Evolutionary conservation across 345 rosid species (phyloP), one percentile per base, ranked within the genome.

Genomic region (Syzygium grande): DNA sequence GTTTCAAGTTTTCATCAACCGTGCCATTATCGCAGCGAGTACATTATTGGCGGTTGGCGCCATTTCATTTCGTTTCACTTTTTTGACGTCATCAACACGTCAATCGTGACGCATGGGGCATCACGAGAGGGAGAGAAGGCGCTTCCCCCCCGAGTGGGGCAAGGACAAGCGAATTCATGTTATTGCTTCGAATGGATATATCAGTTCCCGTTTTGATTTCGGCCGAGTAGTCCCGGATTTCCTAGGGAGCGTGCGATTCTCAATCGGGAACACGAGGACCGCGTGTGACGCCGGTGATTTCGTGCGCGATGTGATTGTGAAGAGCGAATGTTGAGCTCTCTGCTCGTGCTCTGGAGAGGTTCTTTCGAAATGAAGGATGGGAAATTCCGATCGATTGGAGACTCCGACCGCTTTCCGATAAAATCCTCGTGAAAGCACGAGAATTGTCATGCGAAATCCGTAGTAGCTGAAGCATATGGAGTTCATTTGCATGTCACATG

Each of bases 321-420:
- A 61, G 4, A 29, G 4, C 0, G 4, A 6, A 16, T 29, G 9
- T 2, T n/a, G 16, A n/a, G 38, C 9, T n/a, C 29, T 29, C 1
- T 0, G 1, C 15, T 2, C 3, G 13, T 2, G 0, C 73, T n/a
- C 13, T 61, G 3, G 34, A 61, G 19, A 61, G 15, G 2, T 1
- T 16, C 65, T 65, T 65, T 30, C 23, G 1, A 2, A 34, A 34
- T 1, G 23, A 2, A 34, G 34, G 12, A 68, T 21, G 21, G 12
- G 12, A 34, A 4, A 68, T 68, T 16, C 21, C 5, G 1, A 68
- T 68, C 17, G 34, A 30, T 68, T 5, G 10, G 9, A 16, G 25
- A 34, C 13, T 17, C 25, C 2, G 3, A 34, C 2, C 2, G 9
- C 14, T 73, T 34, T 1, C 11, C 4, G 3, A 73, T 73, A 34